Conservation (phyloP, 2,329 filamentous ascomycete genomes). For the Mycocentrospora acerina region DNA sequence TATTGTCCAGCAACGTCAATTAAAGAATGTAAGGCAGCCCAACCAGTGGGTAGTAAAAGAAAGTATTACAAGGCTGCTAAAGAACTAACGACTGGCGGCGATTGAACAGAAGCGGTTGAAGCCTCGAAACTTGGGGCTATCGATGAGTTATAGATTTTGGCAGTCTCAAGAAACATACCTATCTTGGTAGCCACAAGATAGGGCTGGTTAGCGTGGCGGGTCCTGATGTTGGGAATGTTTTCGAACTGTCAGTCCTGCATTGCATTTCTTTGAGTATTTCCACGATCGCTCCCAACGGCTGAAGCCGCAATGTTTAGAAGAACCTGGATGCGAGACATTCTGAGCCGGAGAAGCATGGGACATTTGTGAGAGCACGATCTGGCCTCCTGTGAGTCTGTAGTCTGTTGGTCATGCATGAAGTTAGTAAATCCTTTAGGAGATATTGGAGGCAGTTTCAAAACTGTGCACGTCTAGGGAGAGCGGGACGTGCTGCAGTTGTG, state of each 20-base stretch:
- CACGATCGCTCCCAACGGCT: slow-evolving; percentile 33
- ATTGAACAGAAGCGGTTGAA: slow-evolving; percentile 43
- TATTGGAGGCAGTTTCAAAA: slow-evolving; percentile 44
- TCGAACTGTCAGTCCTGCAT: slow-evolving; percentile 43
- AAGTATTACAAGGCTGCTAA: slow-evolving; percentile 48
- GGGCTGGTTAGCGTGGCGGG: slow-evolving; percentile 44
- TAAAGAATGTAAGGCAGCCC: slow-evolving; percentile 57
- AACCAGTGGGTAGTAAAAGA: slow-evolving; percentile 57
- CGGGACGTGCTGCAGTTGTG: slow-evolving; percentile 38
- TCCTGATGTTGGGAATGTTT: slow-evolving; percentile 45
- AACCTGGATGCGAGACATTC: slow-evolving; percentile 41
- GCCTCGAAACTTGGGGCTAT: slow-evolving; percentile 41
- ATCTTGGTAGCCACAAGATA: slow-evolving; percentile 28
- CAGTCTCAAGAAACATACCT: slow-evolving; percentile 31
- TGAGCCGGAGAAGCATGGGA: slow-evolving; percentile 37
- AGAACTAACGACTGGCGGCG: slow-evolving; percentile 41
- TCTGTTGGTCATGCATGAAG: slow-evolving; percentile 29
- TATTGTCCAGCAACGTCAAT: slow-evolving; percentile 47
- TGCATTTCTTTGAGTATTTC: slow-evolving; percentile 39
- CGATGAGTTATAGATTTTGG: slow-evolving; percentile 39
- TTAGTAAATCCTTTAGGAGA: slow-evolving; percentile 26
- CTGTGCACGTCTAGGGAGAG: slow-evolving; percentile 35
- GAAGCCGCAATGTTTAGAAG: slow-evolving; percentile 41
- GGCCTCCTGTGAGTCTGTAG: slow-evolving; percentile 25
- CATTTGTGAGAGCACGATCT: slow-evolving; percentile 29